phyloP scores from a whole-genome alignment of 345 rosid species.

The Hibiscus syriacus region DNA sequence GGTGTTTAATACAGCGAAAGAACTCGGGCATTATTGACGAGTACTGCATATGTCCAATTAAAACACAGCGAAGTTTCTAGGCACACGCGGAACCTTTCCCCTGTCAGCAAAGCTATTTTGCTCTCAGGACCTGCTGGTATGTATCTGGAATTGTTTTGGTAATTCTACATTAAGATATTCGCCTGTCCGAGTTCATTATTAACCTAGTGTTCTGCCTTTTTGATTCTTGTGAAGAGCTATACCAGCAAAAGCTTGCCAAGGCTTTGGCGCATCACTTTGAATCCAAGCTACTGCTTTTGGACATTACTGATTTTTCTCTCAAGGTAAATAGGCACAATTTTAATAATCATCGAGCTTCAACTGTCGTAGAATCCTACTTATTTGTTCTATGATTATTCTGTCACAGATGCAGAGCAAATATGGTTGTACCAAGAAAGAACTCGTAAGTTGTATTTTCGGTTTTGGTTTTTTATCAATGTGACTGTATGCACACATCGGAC shows the following conservation, averaged over 20 bases:
- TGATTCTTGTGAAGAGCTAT: slow-evolving; percentile 43
- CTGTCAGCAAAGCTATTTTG: slow-evolving; percentile 40
- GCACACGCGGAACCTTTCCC: not conserved
- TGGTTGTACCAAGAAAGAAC: slow-evolving; percentile 57
- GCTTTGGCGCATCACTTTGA: slow-evolving; percentile 75
- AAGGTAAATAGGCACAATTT: slow-evolving; percentile 40
- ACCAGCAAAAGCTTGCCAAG: slow-evolving; percentile 90
- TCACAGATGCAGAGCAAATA: slow-evolving; percentile 85
- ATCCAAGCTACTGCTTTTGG: slow-evolving; percentile 74
- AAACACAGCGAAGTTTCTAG: not conserved
- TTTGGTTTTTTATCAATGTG: too few relatives aligned
- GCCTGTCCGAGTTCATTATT: not conserved
- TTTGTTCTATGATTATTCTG: slow-evolving; percentile 10
- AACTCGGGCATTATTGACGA: not conserved
- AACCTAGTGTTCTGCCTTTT: slow-evolving; percentile 15
- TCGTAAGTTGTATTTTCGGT: slow-evolving; percentile 46
- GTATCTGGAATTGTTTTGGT: slow-evolving; percentile 7
- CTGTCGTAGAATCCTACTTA: slow-evolving; percentile 9
- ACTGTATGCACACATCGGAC: too few relatives aligned
- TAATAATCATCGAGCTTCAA: not conserved
- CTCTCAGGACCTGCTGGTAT: slow-evolving; percentile 91
- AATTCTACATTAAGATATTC: not conserved
- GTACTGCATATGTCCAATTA: not conserved
- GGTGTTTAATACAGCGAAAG: not conserved
- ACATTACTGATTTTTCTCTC: slow-evolving; percentile 54